Percentiles rank a stretch among this genome's conserved stretches.
phyloP scores from a whole-genome alignment of 2,329 filamentous ascomycete species.

The Chrysoporthe austroafricana region DNA sequence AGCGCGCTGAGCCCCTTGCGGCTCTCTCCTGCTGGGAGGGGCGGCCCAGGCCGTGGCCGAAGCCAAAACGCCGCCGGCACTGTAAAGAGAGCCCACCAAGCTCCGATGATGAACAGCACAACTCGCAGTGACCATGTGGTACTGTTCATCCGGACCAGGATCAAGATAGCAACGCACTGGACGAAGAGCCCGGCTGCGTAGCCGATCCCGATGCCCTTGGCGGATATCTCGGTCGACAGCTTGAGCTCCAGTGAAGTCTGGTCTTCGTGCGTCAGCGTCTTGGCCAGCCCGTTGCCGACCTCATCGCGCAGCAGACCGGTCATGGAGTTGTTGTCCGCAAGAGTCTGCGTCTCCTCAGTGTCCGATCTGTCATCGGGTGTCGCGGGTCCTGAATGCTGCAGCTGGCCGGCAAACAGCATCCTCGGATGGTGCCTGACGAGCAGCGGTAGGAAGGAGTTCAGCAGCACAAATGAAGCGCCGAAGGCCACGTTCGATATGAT shows the following conservation, averaged over 20 bases:
- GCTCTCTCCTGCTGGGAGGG: conserved; percentile 56
- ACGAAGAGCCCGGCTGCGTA: conserved; percentile 86
- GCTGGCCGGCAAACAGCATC: conserved; percentile 41
- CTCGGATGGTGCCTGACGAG: conserved; percentile 83
- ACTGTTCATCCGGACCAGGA: conserved; percentile 74
- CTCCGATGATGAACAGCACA: conserved; percentile 82
- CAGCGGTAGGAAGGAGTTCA: conserved; percentile 93
- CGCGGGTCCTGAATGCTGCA: conserved; percentile 32
- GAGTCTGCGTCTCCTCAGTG: conserved; percentile 35
- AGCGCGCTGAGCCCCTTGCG: conserved; percentile 52
- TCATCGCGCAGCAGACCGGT: conserved; percentile 50
- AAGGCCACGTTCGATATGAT: conserved; percentile 93
- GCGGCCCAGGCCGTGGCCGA: conserved; percentile 84
- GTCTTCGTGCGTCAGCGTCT: conserved; percentile 49
- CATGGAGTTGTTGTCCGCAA: conserved; percentile 44
- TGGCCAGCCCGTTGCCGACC: conserved; percentile 40
- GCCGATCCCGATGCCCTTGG: conserved; percentile 90
- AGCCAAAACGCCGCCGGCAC: conserved; percentile 88
- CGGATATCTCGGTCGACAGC: conserved; percentile 88
- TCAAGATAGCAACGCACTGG: conserved; percentile 78
- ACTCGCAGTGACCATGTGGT: conserved; percentile 85
- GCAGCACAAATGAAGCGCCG: conserved; percentile 89
- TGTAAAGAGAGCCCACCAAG: conserved; percentile 93
- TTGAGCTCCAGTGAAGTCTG: conserved; percentile 70
- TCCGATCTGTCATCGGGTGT: conserved; percentile 39